Conservation (phyloP, 192 early-diverging fungal genomes). For the Coemansia aciculifera region DNA sequence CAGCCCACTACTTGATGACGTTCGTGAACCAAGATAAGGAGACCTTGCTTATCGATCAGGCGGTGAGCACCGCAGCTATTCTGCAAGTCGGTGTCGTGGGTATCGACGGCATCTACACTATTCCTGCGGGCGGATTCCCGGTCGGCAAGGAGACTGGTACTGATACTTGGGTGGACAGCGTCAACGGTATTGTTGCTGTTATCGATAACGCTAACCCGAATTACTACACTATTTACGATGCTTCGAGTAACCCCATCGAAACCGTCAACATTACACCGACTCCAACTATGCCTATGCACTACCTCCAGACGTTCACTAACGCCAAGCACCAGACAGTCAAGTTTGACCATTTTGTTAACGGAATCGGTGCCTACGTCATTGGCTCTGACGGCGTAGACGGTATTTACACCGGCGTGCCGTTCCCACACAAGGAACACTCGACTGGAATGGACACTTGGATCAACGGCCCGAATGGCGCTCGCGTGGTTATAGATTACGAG, state of each 20-base stretch:
- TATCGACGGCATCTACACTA: slow-evolving; percentile 36
- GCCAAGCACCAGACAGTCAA: slow-evolving; percentile 1
- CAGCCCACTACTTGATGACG: slow-evolving; percentile 34
- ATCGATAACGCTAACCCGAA: slow-evolving; percentile 34
- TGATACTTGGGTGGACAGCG: slow-evolving; percentile 38
- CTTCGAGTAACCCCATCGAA: slow-evolving; percentile 16
- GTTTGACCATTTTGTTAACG: neutral
- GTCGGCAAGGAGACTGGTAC: slow-evolving; percentile 1
- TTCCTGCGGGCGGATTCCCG: slow-evolving; percentile 14
- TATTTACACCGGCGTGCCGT: slow-evolving; percentile 8
- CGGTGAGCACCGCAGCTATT: slow-evolving; percentile 13
- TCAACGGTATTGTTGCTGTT: slow-evolving; percentile 22
- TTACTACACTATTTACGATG: slow-evolving; percentile 33
- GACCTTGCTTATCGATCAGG: slow-evolving; percentile 32
- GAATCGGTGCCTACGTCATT: slow-evolving; percentile 14
- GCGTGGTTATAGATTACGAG: slow-evolving; percentile 17
- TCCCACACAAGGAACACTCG: neutral
- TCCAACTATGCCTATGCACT: neutral
- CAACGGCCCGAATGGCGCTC: slow-evolving; percentile 9
- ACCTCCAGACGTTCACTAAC: slow-evolving; percentile 9
- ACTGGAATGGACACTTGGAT: slow-evolving; percentile 15
- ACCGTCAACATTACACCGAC: slow-evolving; percentile 18
- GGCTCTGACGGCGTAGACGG: slow-evolving; percentile 20
- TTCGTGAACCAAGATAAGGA: slow-evolving; percentile 25
- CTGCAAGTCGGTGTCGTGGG: slow-evolving; percentile 18